Percentiles rank a stretch among this genome's conserved stretches.
These are phyloP conservation scores for Boletus patriciae DNA, from an alignment of 768 basidiomycete species.

Conservation along the genomic window DNA sequence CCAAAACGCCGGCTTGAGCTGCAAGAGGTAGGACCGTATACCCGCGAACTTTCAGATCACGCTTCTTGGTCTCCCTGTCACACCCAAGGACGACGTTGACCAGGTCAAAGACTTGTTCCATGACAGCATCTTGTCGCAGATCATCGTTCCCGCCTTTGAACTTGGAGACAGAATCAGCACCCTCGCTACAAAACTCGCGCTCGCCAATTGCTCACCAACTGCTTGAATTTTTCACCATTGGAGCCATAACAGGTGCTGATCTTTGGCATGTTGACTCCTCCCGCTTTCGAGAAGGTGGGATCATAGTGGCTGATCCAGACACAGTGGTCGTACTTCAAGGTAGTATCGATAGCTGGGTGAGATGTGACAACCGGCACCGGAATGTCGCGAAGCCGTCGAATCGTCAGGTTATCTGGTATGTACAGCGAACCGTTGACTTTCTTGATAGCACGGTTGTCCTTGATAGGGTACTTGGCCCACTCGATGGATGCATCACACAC, in stretches of 20 bases:
- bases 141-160: slow-evolving; percentile 95
- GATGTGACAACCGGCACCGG: slow-evolving; percentile 84
- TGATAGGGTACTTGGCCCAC: slow-evolving; percentile 68
- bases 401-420: slow-evolving; percentile 47
- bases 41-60: slow-evolving; percentile 71
- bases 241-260: slow-evolving; percentile 68
- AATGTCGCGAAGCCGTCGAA: slow-evolving; percentile 52
- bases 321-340: slow-evolving; percentile 64
- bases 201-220: slow-evolving; percentile 59
- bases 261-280: slow-evolving; percentile 84
- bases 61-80: slow-evolving; percentile 74
- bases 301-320: slow-evolving; percentile 70
- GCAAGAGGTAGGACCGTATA: slow-evolving; percentile 91
- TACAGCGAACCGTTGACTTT: slow-evolving; percentile 29
- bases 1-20: slow-evolving; percentile 77
- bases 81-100: slow-evolving; percentile 74
- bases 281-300: slow-evolving; percentile 57
- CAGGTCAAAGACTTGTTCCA: slow-evolving; percentile 96
- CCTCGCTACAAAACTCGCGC: background rate
- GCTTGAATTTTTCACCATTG: slow-evolving; percentile 65
- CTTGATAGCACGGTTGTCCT: slow-evolving; percentile 30
- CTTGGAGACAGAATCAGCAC: slow-evolving; percentile 39
- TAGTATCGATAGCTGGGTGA: slow-evolving; percentile 66
- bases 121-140: slow-evolving; percentile 94
- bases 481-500: slow-evolving; percentile 67